Evolutionary conservation across 495 filamentous ascomycete species (phyloP).

Genomic region (Cercophora newfieldiana): DNA sequence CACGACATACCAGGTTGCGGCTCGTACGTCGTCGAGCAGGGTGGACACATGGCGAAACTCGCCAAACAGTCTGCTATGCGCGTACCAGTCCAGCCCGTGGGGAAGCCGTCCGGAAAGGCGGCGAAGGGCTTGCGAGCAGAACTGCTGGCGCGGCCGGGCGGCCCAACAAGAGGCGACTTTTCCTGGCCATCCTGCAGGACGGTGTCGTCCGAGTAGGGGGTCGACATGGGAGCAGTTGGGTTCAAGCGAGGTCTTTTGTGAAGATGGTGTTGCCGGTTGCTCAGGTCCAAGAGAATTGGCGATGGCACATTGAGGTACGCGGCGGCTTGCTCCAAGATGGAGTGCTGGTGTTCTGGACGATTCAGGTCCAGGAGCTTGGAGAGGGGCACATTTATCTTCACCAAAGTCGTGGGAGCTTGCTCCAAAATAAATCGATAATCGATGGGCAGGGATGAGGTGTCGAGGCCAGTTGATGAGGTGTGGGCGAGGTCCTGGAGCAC

Average conservation of each 20-base stretch:
- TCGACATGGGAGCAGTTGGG: slow-evolving; percentile 33
- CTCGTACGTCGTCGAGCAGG: slow-evolving; percentile 42
- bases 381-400: slow-evolving; percentile 30
- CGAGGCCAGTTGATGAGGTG: slow-evolving; percentile 32
- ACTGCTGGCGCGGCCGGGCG: slow-evolving; percentile 23
- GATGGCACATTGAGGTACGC: slow-evolving; percentile 22
- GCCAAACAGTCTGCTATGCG: slow-evolving; percentile 42
- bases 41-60: slow-evolving; percentile 40
- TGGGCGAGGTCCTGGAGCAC: slow-evolving; percentile 39
- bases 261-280: slow-evolving; percentile 21
- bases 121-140: slow-evolving; percentile 25
- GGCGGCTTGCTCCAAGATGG: slow-evolving; percentile 41
- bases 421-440: slow-evolving; percentile 44
- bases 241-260: slow-evolving; percentile 41
- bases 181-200: slow-evolving; percentile 34
- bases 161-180: slow-evolving; percentile 36
- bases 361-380: slow-evolving; percentile 30
- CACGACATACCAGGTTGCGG: slow-evolving; percentile 31
- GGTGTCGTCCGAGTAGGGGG: slow-evolving; percentile 22
- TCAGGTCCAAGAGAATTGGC: slow-evolving; percentile 20
- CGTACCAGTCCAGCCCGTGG: slow-evolving; percentile 34
- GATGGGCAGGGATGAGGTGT: slow-evolving; percentile 32
- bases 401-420: slow-evolving; percentile 33
- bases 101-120: slow-evolving; percentile 24
- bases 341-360: slow-evolving; percentile 35